Base-by-base conservation (phyloP, 768 basidiomycete genomes). In the Floccularia luteovirens region DNA sequence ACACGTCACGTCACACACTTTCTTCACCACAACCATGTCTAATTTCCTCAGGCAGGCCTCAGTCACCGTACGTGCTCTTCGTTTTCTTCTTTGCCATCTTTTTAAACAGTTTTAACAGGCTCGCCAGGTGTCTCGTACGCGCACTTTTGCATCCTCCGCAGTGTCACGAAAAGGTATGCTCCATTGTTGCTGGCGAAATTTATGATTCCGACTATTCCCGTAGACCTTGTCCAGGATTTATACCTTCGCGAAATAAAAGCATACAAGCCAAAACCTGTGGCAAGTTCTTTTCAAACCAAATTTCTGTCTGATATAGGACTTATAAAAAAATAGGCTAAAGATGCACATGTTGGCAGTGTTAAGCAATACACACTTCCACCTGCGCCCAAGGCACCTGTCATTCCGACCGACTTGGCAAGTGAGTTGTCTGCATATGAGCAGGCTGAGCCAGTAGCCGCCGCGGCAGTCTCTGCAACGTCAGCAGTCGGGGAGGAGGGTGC, bases 171-270 rank as follows among this genome's bases (percentile, higher is more conserved):
- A 76, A 70, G 86, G 85, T 82, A 55, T 21, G 69, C 61, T 39
- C 30, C 16, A 41, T 8, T 37, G 41, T 47, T 47, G 48, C 39
- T 44, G 40, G 53, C 53, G 54, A 52, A 33, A 43, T 41, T 22
- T 44, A 49, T 55, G 50, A 62, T 62, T 55, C 63, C 66, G 64
- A 62, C 57, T 65, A 53, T 49, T 52, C 60, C 66, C 59, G 64
- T 58, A 96, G 93, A 96, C 70, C 70, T 93, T 56, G 73, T 97
- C 39, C 88, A 93, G 75, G 91, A 96, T 48, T 60, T 96, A 41
- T 98, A 97, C 66, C 52, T 98, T 50, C 80, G 74, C 55, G 86
- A 94, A 68, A 73, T 98, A 53, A 93, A 87, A 65, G 61, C 75
- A 3, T 98, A 93, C 78, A 94, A 90, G 70, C 72, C 88, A 28